Conservation (phyloP, 2,329 filamentous ascomycete genomes). For the Tetracladium maxilliforme region DNA sequence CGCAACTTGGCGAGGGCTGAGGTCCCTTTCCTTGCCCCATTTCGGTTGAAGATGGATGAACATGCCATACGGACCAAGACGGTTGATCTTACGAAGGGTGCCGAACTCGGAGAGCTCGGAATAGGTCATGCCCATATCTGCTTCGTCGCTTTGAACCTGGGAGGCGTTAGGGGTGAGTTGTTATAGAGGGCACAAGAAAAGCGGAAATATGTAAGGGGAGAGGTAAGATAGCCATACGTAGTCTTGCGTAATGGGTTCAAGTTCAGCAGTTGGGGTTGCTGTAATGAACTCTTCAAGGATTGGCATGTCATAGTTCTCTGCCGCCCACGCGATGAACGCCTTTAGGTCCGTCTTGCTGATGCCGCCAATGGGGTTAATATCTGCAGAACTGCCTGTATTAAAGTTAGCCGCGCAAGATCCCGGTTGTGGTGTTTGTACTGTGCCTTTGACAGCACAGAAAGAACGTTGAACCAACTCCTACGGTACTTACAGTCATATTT, state of each 20-base stretch:
- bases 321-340: constrained; percentile 53
- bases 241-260: constrained; percentile 47
- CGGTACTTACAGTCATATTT: constrained; percentile 59
- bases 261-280: constrained; percentile 46
- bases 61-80: constrained; percentile 30
- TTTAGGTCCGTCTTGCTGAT: constrained; percentile 54
- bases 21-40: constrained; percentile 24
- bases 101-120: constrained; percentile 25
- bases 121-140: constrained; percentile 38
- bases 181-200: constrained; percentile 38
- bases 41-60: constrained; percentile 28
- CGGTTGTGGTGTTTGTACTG: neutral
- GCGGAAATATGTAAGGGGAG: constrained; percentile 35
- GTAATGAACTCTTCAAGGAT: constrained; percentile 51
- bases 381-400: constrained; percentile 16
- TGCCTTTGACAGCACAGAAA: too few species aligned
- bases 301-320: constrained; percentile 42
- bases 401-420: constrained; percentile 5
- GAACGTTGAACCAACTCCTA: too few species aligned
- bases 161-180: too few species aligned
- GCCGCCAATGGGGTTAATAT: constrained; percentile 48
- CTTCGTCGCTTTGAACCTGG: constrained; percentile 29
- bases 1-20: constrained; percentile 24
- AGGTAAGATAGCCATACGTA: constrained; percentile 44
- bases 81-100: constrained; percentile 26